Evolutionary conservation across 257 asterid genomes (phyloP).

Genomic region (Jacaranda mimosifolia): DNA sequence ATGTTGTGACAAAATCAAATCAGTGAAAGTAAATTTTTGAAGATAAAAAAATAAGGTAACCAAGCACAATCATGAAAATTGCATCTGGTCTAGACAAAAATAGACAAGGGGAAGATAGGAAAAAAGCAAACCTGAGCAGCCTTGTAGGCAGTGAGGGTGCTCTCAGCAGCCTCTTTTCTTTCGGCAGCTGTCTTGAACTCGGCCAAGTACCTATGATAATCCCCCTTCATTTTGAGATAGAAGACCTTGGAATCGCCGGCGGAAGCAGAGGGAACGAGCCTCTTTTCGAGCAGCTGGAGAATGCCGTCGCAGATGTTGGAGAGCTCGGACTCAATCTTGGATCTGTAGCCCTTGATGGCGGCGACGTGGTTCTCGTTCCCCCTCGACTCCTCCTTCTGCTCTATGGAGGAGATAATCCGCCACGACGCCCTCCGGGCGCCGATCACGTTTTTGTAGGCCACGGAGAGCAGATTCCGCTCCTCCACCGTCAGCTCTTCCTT

Average conservation of each 20-base stretch:
- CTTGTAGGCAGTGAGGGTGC: conserved; percentile 81
- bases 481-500: conserved; percentile 70
- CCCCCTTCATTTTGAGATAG: conserved; percentile 87
- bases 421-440: conserved; percentile 82
- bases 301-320: conserved; percentile 77
- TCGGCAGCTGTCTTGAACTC: conserved; percentile 78
- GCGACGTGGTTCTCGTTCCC: conserved; percentile 82
- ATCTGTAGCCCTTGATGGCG: conserved; percentile 64
- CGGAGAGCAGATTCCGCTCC: conserved; percentile 76
- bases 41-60: no score
- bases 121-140: conserved; percentile 74
- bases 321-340: conserved; percentile 77
- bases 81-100: not conserved
- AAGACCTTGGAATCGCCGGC: conserved; percentile 83
- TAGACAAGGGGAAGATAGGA: not conserved
- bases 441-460: conserved; percentile 79
- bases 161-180: conserved; percentile 85
- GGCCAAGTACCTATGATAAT: conserved; percentile 80
- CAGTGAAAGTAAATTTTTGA: no score
- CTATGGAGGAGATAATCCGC: conserved; percentile 79
- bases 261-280: conserved; percentile 64
- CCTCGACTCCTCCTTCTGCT: conserved; percentile 81
- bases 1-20: not conserved
- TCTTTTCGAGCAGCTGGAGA: conserved; percentile 65
- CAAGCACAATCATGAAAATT: not conserved